A percentile compares a stretch with the other conserved stretches of the same genome.
Conservation (phyloP, 148 eudicot species). For the Euryodendron excelsum region DNA sequence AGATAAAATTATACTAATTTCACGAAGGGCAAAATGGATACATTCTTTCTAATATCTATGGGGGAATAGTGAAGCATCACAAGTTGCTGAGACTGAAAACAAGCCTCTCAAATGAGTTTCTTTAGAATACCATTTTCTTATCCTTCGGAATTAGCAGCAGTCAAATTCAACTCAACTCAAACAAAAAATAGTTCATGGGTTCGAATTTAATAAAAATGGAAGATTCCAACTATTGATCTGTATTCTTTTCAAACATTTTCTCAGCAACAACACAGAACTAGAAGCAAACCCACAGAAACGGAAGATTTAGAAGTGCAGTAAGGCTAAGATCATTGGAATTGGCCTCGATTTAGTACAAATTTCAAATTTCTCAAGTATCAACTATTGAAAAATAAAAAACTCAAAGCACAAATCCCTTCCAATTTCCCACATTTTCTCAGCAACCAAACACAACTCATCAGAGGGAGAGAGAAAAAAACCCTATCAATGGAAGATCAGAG, state of each 20-base stretch:
- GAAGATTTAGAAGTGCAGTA: neutral
- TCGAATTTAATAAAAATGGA: neutral
- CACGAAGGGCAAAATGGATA: neutral
- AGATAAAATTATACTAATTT: neutral
- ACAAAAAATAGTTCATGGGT: neutral
- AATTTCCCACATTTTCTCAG: neutral
- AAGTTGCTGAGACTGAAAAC: neutral
- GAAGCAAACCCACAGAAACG: neutral
- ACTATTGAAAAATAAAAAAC: neutral
- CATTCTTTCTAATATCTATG: too few relatives aligned
- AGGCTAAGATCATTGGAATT: neutral
- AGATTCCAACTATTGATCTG: neutral
- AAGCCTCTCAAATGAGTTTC: neutral
- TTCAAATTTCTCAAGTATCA: neutral
- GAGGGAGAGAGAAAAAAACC: neutral
- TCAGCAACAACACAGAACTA: neutral
- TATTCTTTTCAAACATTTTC: too few relatives aligned
- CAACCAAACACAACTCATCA: neutral
- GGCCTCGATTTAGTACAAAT: neutral
- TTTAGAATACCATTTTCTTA: neutral
- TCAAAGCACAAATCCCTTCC: neutral
- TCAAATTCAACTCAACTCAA: neutral
- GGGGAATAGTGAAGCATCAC: neutral
- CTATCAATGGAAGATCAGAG: constrained; percentile 24
- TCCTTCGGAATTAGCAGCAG: too few relatives aligned